Evolutionary conservation across 345 rosid genomes (phyloP).

Genomic region (Hibiscus mutabilis): DNA sequence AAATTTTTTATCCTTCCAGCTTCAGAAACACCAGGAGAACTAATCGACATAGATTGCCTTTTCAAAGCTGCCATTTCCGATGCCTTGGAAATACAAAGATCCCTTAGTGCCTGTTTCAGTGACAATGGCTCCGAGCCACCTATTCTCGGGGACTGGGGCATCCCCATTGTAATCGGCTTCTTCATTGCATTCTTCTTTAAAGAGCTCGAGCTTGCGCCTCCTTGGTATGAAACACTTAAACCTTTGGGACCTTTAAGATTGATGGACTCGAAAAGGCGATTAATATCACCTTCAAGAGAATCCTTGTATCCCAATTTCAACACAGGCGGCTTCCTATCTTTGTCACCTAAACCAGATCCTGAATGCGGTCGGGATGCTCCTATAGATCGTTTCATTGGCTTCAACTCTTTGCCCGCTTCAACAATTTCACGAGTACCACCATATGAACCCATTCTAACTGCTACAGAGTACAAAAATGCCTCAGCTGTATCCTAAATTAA

Average conservation of each 20-base stretch:
- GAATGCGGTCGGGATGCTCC: conserved; percentile 32
- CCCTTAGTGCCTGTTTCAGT: conserved; percentile 84
- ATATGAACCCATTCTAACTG: conserved; percentile 52
- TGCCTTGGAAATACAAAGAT: conserved; percentile 85
- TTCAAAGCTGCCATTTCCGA: conserved; percentile 91
- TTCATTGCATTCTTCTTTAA: conserved; percentile 50
- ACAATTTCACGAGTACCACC: conserved; percentile 65
- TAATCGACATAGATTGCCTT: conserved; percentile 46
- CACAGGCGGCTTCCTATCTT: conserved; percentile 39
- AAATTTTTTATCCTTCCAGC: conserved; percentile 74
- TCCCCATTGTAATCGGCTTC: conserved; percentile 52
- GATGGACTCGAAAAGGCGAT: conserved; percentile 76
- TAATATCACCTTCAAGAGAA: conserved; percentile 68
- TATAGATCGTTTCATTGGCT: conserved; percentile 32
- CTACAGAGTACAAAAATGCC: background rate
- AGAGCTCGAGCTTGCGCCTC: conserved; percentile 45
- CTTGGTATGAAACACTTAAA: conserved; percentile 39
- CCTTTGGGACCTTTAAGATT: conserved; percentile 53
- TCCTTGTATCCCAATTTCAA: conserved; percentile 50
- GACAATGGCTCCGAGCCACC: conserved; percentile 59
- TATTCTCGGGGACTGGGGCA: conserved; percentile 57
- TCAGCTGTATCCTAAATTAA: conserved; percentile 2
- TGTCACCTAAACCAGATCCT: conserved; percentile 28
- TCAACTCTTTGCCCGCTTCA: conserved; percentile 52
- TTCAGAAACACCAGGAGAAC: conserved; percentile 64